phyloP scores from a whole-genome alignment of 2,329 filamentous ascomycete genomes.

The Neopestalotiopsis clavispora region DNA sequence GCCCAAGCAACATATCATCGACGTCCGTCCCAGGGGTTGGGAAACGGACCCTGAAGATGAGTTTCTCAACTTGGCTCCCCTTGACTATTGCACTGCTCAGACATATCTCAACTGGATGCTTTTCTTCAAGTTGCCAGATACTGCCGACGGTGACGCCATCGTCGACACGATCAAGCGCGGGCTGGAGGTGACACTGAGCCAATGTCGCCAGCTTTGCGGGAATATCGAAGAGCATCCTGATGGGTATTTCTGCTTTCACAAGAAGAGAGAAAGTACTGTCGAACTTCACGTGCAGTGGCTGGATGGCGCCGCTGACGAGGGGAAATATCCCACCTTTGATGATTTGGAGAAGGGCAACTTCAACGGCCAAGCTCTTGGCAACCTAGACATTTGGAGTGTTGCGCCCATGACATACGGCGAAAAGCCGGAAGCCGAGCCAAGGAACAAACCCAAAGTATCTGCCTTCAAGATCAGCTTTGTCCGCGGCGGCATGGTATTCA shows the following conservation, averaged over 20 bases:
- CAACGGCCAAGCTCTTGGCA: slow-evolving; percentile 34
- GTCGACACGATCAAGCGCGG: slow-evolving; percentile 29
- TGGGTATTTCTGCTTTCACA: slow-evolving; percentile 41
- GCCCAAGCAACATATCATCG: background rate
- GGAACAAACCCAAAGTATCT: slow-evolving; percentile 37
- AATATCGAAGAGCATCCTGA: slow-evolving; percentile 42
- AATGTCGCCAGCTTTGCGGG: slow-evolving; percentile 43
- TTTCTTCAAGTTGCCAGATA: slow-evolving; percentile 19
- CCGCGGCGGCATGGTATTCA: slow-evolving; percentile 45
- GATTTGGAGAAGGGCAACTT: slow-evolving; percentile 44
- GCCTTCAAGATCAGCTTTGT: slow-evolving; percentile 49
- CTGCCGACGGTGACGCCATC: background rate
- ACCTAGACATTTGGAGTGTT: slow-evolving; percentile 33
- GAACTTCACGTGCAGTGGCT: slow-evolving; percentile 42
- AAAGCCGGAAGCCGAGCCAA: slow-evolving; percentile 42
- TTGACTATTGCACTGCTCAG: slow-evolving; percentile 2
- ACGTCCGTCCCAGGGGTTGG: slow-evolving; percentile 15
- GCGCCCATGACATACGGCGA: slow-evolving; percentile 44
- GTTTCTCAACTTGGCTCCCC: background rate
- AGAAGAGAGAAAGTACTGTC: slow-evolving; percentile 38
- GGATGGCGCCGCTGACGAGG: slow-evolving; percentile 34
- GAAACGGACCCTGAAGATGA: slow-evolving; percentile 17
- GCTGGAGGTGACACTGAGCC: slow-evolving; percentile 39
- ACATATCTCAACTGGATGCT: slow-evolving; percentile 19
- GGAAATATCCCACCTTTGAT: slow-evolving; percentile 37